These are phyloP conservation scores for Colletotrichum sp. DNA, from an alignment of 2,329 filamentous ascomycete genomes.

Conservation along the genomic window DNA sequence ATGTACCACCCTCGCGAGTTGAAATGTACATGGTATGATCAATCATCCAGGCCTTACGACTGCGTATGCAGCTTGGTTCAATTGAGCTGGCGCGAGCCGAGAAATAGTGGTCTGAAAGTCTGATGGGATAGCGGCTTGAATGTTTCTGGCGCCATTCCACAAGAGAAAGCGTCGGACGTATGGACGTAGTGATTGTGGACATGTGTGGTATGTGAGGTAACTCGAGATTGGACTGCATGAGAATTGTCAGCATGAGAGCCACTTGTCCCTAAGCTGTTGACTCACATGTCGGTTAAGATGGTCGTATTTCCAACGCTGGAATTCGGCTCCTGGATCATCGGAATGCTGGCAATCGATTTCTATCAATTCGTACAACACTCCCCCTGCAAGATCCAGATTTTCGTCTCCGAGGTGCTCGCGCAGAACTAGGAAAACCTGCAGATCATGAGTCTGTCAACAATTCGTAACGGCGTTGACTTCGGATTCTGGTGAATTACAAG, in stretches of 20 bases:
- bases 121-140: slow-evolving; percentile 41
- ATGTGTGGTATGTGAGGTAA: slow-evolving; percentile 53
- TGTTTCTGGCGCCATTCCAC: slow-evolving; percentile 41
- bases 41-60: slow-evolving; percentile 46
- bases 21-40: slow-evolving; percentile 48
- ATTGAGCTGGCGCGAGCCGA: slow-evolving; percentile 26
- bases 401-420: slow-evolving; percentile 50
- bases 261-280: not conserved
- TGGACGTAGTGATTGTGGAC: slow-evolving; percentile 46
- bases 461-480: not conserved
- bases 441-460: not conserved
- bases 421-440: slow-evolving; percentile 46
- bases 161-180: slow-evolving; percentile 43
- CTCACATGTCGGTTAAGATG: slow-evolving; percentile 49
- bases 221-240: slow-evolving; percentile 42
- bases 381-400: slow-evolving; percentile 46
- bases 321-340: slow-evolving; percentile 49
- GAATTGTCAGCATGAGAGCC: not conserved
- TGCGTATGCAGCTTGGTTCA: slow-evolving; percentile 40
- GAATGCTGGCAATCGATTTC: slow-evolving; percentile 49
- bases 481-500: slow-evolving; percentile 32
- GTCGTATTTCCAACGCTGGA: slow-evolving; percentile 50
- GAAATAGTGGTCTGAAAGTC: slow-evolving; percentile 43
- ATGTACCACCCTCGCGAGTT: slow-evolving; percentile 40
- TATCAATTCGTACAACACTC: slow-evolving; percentile 52